Conservation (phyloP, 1,284 basidiomycete genomes). For the Tilletia indica region DNA sequence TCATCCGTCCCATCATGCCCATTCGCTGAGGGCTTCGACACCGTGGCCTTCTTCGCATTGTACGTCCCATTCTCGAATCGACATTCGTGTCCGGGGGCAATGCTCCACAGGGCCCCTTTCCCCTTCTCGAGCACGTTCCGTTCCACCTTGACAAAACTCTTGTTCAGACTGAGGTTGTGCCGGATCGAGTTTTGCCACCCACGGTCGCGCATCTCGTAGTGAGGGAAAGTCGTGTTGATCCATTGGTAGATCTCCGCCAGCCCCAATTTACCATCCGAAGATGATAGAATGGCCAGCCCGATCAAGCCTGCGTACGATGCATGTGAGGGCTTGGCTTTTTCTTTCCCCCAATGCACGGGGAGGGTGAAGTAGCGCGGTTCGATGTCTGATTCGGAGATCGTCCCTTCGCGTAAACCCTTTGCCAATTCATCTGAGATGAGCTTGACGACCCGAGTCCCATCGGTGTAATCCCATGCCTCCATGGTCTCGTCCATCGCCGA, state of each 20-base stretch:
- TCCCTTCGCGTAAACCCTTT: constrained; percentile 47
- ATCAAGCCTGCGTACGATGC: constrained; percentile 88
- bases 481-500: not conserved
- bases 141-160: constrained; percentile 68
- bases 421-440: constrained; percentile 53
- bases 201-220: constrained; percentile 78
- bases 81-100: constrained; percentile 52
- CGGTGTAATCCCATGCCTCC: constrained; percentile 48
- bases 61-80: constrained; percentile 51
- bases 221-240: constrained; percentile 88
- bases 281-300: constrained; percentile 86
- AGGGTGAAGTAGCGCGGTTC: constrained; percentile 49
- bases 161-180: constrained; percentile 83
- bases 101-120: constrained; percentile 59
- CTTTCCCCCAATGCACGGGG: constrained; percentile 44
- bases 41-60: constrained; percentile 20
- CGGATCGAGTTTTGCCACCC: constrained; percentile 93
- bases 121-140: constrained; percentile 56
- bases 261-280: constrained; percentile 77
- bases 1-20: not conserved
- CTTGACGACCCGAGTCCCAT: constrained; percentile 51
- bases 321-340: constrained; percentile 44
- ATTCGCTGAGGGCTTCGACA: not conserved
- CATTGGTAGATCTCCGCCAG: constrained; percentile 94
- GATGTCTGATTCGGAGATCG: constrained; percentile 40